Conservation (phyloP, 306 rosid species). For the Cicer pinnatifidum region DNA sequence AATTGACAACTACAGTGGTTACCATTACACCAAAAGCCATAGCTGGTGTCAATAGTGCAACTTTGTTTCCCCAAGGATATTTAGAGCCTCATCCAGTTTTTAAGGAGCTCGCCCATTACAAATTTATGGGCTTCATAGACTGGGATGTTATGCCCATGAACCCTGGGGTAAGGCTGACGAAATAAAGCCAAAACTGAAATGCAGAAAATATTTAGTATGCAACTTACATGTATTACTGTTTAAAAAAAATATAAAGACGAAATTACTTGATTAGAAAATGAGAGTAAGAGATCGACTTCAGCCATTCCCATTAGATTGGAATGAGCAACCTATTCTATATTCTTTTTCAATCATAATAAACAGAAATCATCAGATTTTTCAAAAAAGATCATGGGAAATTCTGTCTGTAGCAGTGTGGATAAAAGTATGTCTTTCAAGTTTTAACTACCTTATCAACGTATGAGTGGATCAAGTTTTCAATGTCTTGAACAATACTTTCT, state of each 20-base stretch:
- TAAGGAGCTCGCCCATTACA: slow-evolving; percentile 10
- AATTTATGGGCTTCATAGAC: neutral
- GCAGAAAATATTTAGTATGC: neutral
- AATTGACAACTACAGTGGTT: slow-evolving; percentile 8
- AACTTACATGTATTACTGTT: neutral
- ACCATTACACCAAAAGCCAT: slow-evolving; percentile 10
- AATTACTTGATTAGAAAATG: slow-evolving; percentile 4
- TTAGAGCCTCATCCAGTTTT: neutral
- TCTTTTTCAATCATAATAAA: slow-evolving; percentile 18
- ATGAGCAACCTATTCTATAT: slow-evolving; percentile 23
- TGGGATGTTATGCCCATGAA: slow-evolving; percentile 13
- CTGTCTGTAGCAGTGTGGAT: slow-evolving; percentile 18
- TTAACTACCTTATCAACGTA: slow-evolving; percentile 70
- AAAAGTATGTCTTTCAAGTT: slow-evolving; percentile 12
- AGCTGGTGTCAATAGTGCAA: slow-evolving; percentile 1
- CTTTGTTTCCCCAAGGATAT: neutral
- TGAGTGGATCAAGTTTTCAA: slow-evolving; percentile 74
- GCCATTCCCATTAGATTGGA: slow-evolving; percentile 7
- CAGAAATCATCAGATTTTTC: slow-evolving; percentile 1
- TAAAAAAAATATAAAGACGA: neutral
- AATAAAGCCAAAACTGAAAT: neutral
- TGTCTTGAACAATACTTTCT: slow-evolving; percentile 73
- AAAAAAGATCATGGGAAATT: neutral
- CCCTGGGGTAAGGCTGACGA: neutral
- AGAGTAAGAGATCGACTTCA: slow-evolving; percentile 13